Evolutionary conservation across 2,329 filamentous ascomycete species (phyloP).

Genomic region (Kalmusia sp.): DNA sequence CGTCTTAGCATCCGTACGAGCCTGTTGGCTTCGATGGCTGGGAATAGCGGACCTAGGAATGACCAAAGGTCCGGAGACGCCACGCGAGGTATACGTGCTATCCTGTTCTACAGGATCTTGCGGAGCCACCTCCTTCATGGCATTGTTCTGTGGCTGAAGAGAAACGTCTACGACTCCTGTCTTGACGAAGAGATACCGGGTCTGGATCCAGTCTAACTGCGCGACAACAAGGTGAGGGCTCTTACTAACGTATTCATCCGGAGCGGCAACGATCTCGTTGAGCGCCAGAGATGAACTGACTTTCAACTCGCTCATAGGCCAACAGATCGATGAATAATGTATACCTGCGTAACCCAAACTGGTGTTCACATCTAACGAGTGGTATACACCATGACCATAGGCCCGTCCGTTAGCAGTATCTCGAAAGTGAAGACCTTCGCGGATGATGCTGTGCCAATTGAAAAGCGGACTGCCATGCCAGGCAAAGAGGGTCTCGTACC

Average conservation of each 20-base stretch:
- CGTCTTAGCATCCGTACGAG: constrained; percentile 15
- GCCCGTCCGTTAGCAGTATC: constrained; percentile 69
- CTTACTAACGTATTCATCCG: constrained; percentile 63
- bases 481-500: constrained; percentile 77
- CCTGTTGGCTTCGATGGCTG: constrained; percentile 50
- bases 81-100: constrained; percentile 49
- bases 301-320: constrained; percentile 72
- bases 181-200: constrained; percentile 78
- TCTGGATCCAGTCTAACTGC: constrained; percentile 86
- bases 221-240: constrained; percentile 74
- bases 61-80: constrained; percentile 49
- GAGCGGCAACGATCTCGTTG: constrained; percentile 84
- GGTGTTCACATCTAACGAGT: constrained; percentile 66
- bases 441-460: constrained; percentile 92
- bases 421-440: constrained; percentile 79
- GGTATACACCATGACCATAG: constrained; percentile 82
- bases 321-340: constrained; percentile 41
- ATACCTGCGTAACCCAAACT: constrained; percentile 61
- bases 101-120: constrained; percentile 49
- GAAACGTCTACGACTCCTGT: constrained; percentile 7
- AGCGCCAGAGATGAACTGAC: constrained; percentile 70
- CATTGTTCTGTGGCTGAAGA: not conserved
- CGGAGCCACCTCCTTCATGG: constrained; percentile 25
- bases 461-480: constrained; percentile 80
- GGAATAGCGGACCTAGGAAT: constrained; percentile 62